Percentiles rank a stretch among this genome's conserved stretches.
These are phyloP conservation scores for Lasiodiplodia hormozganensis DNA, from an alignment of 2,329 filamentous ascomycete genomes.

Conservation along the genomic window DNA sequence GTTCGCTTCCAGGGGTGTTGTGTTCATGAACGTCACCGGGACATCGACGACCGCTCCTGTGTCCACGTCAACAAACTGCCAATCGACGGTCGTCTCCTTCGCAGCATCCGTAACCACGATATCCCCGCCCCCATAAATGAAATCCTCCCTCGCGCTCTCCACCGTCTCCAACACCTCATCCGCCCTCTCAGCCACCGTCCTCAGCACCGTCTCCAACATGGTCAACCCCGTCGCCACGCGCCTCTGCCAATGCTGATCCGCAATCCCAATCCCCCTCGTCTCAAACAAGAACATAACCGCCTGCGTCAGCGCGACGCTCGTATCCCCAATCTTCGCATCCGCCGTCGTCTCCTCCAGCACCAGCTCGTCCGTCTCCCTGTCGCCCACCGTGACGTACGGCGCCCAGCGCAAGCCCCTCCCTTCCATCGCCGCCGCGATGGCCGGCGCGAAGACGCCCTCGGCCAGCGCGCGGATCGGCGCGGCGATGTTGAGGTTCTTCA, in stretches of 20 bases:
- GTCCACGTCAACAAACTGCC: slow-evolving; percentile 30
- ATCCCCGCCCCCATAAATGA: slow-evolving; percentile 33
- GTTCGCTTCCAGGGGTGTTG: slow-evolving; percentile 33
- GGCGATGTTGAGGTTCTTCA: slow-evolving; percentile 48
- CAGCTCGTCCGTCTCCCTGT: slow-evolving; percentile 36
- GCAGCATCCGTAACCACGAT: slow-evolving; percentile 35
- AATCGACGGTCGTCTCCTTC: slow-evolving; percentile 32
- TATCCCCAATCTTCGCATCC: slow-evolving; percentile 47
- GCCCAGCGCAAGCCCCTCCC: slow-evolving; percentile 42
- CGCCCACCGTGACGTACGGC: slow-evolving; percentile 40
- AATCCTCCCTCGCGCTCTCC: slow-evolving; percentile 34
- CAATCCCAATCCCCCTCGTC: slow-evolving; percentile 45
- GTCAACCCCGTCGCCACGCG: slow-evolving; percentile 42
- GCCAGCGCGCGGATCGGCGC: slow-evolving; percentile 41
- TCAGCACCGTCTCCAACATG: slow-evolving; percentile 44
- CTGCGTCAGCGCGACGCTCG: slow-evolving; percentile 46
- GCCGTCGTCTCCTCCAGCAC: slow-evolving; percentile 43
- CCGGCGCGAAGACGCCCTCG: slow-evolving; percentile 43
- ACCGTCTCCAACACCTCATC: slow-evolving; percentile 39
- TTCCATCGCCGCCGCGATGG: slow-evolving; percentile 40
- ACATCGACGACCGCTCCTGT: slow-evolving; percentile 34
- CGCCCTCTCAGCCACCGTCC: slow-evolving; percentile 42
- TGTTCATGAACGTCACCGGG: slow-evolving; percentile 26
- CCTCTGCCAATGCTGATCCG: slow-evolving; percentile 44
- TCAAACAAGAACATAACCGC: slow-evolving; percentile 46